Evolutionary conservation across 2,329 filamentous ascomycete species (phyloP), one percentile per base, ranked within the genome.

Genomic region (Pseudopyrenochaeta lycopersici): DNA sequence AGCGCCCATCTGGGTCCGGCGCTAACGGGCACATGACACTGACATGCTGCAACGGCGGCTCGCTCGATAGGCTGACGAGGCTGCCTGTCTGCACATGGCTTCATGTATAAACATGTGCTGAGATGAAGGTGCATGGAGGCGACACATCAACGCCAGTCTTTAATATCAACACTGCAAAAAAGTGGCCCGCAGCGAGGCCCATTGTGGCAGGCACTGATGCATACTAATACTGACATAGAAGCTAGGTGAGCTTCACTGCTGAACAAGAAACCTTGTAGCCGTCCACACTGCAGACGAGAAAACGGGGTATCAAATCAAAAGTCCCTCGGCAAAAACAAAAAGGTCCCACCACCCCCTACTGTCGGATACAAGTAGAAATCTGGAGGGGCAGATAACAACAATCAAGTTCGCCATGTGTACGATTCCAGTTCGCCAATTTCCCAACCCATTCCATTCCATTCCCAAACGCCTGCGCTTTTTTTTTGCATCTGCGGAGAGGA

Each of bases 231-330:
- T 42, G 48, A 52, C 33, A 41, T 49, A 50, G 54, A 54, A 61
- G 40, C 45, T 58, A 48, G 36, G 18, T 30, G 17, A 12, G 41
- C n/a, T 29, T 9, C 14, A 33, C 14, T 32, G 33, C 41, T 30
- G n/a, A 42, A 41, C 7, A 41, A 46, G 12, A 30, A 41, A 44
- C 47, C 42, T 47, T 47, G 54, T 49, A 44, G 42, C 23, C 9
- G 23, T 27, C 23, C 23, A 27, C 23, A 27, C 23, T 4, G 23
- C 18, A 49, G 20, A 39, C 18, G 4, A 46, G 23, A 51, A 56
- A 56, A 58, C 45, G 53, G 66, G 69, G 70, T 72, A 72, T 72
- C 70, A 71, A 61, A 63, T 67, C 57, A 58, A 64, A 63, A 50
- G 50, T 54, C 61, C 62, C 39, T 62, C 54, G 50, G 46, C 40